Base-by-base conservation (phyloP, 495 filamentous ascomycete species). In the Choiromyces venosus region DNA sequence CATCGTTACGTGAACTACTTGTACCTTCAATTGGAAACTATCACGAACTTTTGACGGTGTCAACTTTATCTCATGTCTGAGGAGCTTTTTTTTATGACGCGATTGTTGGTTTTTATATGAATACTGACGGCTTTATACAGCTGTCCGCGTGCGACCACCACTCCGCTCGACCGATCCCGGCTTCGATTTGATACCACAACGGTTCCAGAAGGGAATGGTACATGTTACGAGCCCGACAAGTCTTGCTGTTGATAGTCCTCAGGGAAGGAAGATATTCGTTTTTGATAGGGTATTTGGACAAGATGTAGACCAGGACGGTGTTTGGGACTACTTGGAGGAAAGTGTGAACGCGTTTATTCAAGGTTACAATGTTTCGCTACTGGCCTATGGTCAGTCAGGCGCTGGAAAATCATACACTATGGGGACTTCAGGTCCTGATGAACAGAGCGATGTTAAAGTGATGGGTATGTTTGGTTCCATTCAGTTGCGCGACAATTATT, bases 321-420 rank as follows among this genome's bases (percentile, higher is more conserved):
- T 99, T 52, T 99, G 94, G 93, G 92, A 96, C 35, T 99, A 99
- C 79, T 84, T 99, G 42, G 88, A 87, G 76, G 96, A 98, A 74
- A 96, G 93, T 80, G 91, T 97, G 71, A 88, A 86, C 82, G 93
- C 93, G 1, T 99, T 99, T 82, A 82, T 96, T 10, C 92, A 97
- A 82, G 95, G 95, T 52, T 99, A 97, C 86, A 99, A 99, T 90
- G 95, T 99, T 77, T 99, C 95, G 18, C 88, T 99, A 66, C 87
- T 99, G 74, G 95, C 95, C 56, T 99, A 99, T 79, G 95, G 95
- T 77, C 95, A 99, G 85, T 99, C 95, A n/a, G 95, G 95, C 46
- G 93, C 95, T n/a, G 95, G 95, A 79, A 99, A 99, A 84, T 99
- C 95, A 1, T 98, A 97, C 82, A 99, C 95, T 0, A 99, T 99